phyloP scores from a whole-genome alignment of 73 alveolate species.

The Stentor coeruleus region DNA sequence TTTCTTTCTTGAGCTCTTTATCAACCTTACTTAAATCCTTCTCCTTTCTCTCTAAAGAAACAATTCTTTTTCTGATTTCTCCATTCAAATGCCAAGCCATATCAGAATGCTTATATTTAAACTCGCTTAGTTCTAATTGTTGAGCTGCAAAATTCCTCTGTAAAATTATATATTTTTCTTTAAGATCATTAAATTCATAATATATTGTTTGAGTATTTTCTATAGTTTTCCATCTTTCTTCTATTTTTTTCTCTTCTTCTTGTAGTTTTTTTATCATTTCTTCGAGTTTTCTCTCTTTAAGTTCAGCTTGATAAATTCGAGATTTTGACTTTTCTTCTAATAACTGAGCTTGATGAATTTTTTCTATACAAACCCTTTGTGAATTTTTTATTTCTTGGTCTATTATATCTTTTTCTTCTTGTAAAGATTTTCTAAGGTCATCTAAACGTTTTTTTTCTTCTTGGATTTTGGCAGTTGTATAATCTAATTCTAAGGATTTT shows the following conservation, averaged over 20 bases:
- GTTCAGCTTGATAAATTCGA: background rate
- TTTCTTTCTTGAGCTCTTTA: background rate
- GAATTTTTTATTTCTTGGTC: background rate
- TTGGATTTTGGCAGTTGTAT: no score
- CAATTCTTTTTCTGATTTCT: background rate
- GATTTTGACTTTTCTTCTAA: background rate
- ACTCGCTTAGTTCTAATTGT: background rate
- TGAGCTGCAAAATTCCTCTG: background rate
- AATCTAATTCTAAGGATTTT: background rate
- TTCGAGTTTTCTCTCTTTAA: background rate
- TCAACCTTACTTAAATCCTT: background rate
- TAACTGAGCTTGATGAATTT: background rate
- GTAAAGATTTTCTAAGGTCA: background rate
- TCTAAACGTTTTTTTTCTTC: background rate
- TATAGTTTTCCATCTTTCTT: background rate
- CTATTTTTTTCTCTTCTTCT: background rate
- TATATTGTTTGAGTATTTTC: background rate
- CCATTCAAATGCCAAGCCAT: no score
- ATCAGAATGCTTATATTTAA: background rate
- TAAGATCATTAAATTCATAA: background rate
- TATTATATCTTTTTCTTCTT: background rate
- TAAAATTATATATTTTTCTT: background rate
- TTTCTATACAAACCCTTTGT: background rate
- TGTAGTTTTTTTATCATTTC: background rate
- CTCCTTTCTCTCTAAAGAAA: background rate